Evolutionary conservation across 2,329 filamentous ascomycete genomes (phyloP), one percentile per base, ranked within the genome.

Genomic region (Mariannaea elegans): DNA sequence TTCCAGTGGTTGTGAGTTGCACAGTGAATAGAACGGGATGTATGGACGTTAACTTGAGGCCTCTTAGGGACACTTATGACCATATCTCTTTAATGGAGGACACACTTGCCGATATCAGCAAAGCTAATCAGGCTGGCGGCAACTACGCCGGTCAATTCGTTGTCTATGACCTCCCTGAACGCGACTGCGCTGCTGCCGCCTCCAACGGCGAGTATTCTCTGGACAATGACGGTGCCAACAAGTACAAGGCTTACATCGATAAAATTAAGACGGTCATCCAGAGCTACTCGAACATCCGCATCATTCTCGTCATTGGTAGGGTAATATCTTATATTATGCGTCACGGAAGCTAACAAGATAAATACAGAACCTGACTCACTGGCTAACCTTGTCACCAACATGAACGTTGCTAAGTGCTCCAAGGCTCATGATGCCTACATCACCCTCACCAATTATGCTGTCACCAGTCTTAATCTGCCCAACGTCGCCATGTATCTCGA

Each of bases 401-500:
- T 81, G 65, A 77, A 77, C 63, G 77, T 84, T 6, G 63, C 77
- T 57, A 84, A 84, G 72, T 87, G 84, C 68, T 46, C 78, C 49
- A 73, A 73, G 48, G 81, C 84, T 9, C 74, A 80, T n/a, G 64
- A 70, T 5, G 79, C 80, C 14, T 87, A 87, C 71, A 73, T 80
- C 45, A 78, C 80, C 41, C 78, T 82, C 68, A 82, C 79, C 34
- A 72, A 79, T 63, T 84, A 87, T 66, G 84, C 84, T 42, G 59
- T 86, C 60, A 77, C 75, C 60, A 71, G 79, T 51, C 79, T 86
- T 24, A 81, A 86, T 72, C 77, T 86, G 10, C 80, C 82, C 59
- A 84, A 87, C 65, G 83, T 87, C 23, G 77, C 80, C 71, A 84
- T 85, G 83, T 87, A 86, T 64, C 75, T 86, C 45, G 84, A 86